Evolutionary conservation across 495 filamentous ascomycete species (phyloP), one percentile per base, ranked within the genome.

Genomic region (Astrothelium macrocarpum): DNA sequence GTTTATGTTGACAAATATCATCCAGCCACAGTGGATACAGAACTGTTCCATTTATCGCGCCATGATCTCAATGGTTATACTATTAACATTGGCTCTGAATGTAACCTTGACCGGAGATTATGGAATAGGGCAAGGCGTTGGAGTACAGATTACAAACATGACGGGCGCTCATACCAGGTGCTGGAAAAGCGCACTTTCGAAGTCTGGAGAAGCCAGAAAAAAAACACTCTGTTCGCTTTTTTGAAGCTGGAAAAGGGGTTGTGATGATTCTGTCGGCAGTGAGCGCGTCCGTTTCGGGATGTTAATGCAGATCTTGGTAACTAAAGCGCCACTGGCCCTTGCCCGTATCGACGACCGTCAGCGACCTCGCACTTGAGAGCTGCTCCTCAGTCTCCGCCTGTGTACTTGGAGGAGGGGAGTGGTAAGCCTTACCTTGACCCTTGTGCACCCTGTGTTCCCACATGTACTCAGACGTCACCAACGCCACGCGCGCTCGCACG

Each of bases 231-330:
- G n/a, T 20, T 49, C 45, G 45, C 12, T 49, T n/a, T 5, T 12
- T n/a, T 49, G 14, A n/a, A 49, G 45, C 45, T 49, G n/a, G 45
- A 16, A 20, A 20, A 49, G 45, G 49, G 49, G 12, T 20, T 56
- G 25, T 11, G 5, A 28, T 56, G 49, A 3, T 56, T 56, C 25
- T 29, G 9, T 5, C 11, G 25, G n/a, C 49, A 56, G 16, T 26
- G 49, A 29, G 25, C 49, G 12, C 29, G 49, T 56, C 49, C 16
- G 49, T 25, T 28, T 56, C 25, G 5, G 20, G 49, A 9, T 56
- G 49, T 28, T 25, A 56, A 16, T 56, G 49, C 49, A 56, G 49
- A 56, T 56, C 49, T 56, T 56, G 49, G 49, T 56, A 56, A 56
- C 49, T 20, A 20, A 56, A 25, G 49, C 49, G 49, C 49, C 49